Conservation (phyloP, 2,329 filamentous ascomycete genomes). For the Fusarium multiceps region DNA sequence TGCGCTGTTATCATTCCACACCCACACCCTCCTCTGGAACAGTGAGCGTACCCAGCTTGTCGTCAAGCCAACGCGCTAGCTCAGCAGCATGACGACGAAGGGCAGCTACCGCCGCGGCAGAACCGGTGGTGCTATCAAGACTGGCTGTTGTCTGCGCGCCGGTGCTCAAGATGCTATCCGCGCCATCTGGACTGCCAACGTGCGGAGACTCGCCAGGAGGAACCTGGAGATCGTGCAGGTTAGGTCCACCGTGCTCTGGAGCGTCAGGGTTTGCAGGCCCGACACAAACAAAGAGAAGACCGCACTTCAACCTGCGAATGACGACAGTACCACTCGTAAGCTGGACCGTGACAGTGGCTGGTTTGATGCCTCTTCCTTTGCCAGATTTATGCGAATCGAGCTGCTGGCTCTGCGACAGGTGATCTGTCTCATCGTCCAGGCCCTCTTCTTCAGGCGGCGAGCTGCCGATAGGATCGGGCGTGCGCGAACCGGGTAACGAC, state of each 20-base stretch:
- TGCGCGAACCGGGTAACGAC: slow-evolving; percentile 54
- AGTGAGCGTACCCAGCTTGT: slow-evolving; percentile 64
- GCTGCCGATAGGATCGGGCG: slow-evolving; percentile 43
- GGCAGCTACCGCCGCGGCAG: slow-evolving; percentile 60
- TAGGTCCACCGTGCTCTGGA: slow-evolving; percentile 33
- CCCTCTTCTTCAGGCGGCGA: slow-evolving; percentile 43
- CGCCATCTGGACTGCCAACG: slow-evolving; percentile 56
- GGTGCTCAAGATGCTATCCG: slow-evolving; percentile 60
- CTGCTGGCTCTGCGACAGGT: slow-evolving; percentile 42
- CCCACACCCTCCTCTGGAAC: slow-evolving; percentile 65
- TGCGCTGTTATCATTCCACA: slow-evolving; percentile 40
- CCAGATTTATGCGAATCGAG: slow-evolving; percentile 35
- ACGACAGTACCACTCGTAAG: slow-evolving; percentile 69
- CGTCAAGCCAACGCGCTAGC: slow-evolving; percentile 69
- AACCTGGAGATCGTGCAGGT: slow-evolving; percentile 35
- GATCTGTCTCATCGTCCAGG: slow-evolving; percentile 45
- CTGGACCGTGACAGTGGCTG: slow-evolving; percentile 66
- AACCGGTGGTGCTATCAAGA: slow-evolving; percentile 53
- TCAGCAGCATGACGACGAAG: slow-evolving; percentile 69
- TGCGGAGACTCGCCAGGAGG: slow-evolving; percentile 50
- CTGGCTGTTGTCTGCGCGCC: slow-evolving; percentile 59
- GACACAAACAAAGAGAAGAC: slow-evolving; percentile 71
- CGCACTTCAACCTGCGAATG: slow-evolving; percentile 67
- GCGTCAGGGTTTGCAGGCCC: slow-evolving; percentile 57
- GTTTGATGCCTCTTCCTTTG: slow-evolving; percentile 46